Base-by-base conservation (phyloP, 495 filamentous ascomycete genomes). In the Penicillium nucicola region DNA sequence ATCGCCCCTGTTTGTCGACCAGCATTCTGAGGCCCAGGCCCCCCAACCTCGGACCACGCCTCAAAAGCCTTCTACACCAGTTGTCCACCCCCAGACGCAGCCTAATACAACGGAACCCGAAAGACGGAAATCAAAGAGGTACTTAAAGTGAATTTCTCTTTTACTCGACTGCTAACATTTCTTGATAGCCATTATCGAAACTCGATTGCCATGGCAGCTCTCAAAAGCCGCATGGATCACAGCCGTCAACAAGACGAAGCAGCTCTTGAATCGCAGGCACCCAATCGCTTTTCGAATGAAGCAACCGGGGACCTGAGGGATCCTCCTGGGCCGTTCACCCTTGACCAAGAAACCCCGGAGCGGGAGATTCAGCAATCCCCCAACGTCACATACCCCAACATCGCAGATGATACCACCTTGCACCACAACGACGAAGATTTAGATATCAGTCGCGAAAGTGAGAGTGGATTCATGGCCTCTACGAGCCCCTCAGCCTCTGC, bases 401-500 rank as follows among this genome's bases (percentile, higher is more conserved):
- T 43, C 23, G 55, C 42, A 17, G 45, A 52, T 4, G 57, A 61
- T 7, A 31, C 49, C 7, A 56, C 47, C 6, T 52, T 57, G 4
- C 18, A 42, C 23, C 34, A 49, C 19, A 42, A 55, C 13, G 52
- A 47, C 14, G 54, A 62, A 6, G 45, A 51, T 3, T 14, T 59
- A 22, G 42, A 59, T n/a, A 42, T 59, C 15, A 28, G 14, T 10
- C 33, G 33, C 0, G 17, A 18, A 15, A 18, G 19, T 9, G 39
- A 45, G 19, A 19, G 33, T 19, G 55, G 41, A 25, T 22, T 52
- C 4, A 30, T 48, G 17, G 45, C 41, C 33, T 64, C 61, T 9
- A 55, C 47, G 7, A 64, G 57, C 22, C 61, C 61, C 6, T 52
- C 53, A 1, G 49, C 48, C 13, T 64, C 61, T 11, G 54, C 55